These are phyloP conservation scores for Juglanconis juglandina DNA, from an alignment of 2,329 filamentous ascomycete genomes.

Conservation along the genomic window DNA sequence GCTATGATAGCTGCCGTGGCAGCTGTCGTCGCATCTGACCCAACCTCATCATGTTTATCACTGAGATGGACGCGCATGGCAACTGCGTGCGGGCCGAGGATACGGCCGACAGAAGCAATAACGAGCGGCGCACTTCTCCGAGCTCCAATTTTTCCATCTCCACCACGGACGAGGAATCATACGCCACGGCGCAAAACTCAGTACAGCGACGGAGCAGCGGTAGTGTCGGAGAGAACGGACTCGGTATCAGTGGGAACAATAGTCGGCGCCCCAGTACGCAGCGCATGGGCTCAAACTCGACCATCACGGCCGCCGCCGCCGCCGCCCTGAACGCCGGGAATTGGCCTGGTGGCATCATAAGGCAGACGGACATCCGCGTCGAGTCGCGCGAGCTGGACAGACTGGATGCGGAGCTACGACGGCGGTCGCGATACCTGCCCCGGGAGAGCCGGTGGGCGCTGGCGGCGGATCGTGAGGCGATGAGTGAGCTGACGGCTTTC, in stretches of 20 bases:
- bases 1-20: background rate
- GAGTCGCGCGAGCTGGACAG: conserved; percentile 9
- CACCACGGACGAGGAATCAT: background rate
- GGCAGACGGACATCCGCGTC: conserved; percentile 20
- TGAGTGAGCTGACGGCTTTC: conserved; percentile 43
- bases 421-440: background rate
- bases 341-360: conserved; percentile 18
- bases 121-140: background rate
- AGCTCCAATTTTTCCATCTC: conserved; percentile 1
- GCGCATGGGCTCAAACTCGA: background rate
- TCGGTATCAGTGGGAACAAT: background rate
- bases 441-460: background rate
- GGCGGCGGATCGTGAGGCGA: conserved; percentile 22
- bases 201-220: background rate
- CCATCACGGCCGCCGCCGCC: conserved; percentile 20
- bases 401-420: background rate
- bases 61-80: conserved; percentile 5
- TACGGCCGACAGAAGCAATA: background rate
- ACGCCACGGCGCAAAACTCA: conserved; percentile 5
- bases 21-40: background rate
- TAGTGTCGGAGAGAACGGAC: background rate
- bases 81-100: background rate
- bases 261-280: background rate
- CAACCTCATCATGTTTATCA: background rate
- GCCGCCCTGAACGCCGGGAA: conserved; percentile 12